Conservation (phyloP, 176 grass and related monocot genomes). For the Hsuehochloa calcarea region DNA sequence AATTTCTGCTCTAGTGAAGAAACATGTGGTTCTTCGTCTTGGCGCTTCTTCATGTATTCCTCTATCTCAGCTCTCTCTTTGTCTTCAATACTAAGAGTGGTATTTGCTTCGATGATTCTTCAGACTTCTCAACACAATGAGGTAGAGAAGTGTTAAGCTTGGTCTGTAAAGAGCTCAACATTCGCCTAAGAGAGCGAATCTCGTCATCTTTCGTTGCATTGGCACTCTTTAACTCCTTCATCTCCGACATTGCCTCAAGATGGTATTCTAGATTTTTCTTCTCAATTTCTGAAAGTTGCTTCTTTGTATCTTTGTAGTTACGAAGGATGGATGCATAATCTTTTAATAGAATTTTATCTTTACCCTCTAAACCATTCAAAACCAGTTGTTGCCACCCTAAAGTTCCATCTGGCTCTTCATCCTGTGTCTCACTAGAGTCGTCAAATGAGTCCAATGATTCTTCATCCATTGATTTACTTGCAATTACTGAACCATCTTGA, state of each 20-base stretch:
- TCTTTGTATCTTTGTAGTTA: slow-evolving; percentile 55
- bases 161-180: slow-evolving; percentile 62
- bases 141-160: slow-evolving; percentile 35
- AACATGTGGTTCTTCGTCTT: slow-evolving; percentile 26
- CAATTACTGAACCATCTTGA: slow-evolving; percentile 3
- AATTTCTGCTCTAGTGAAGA: slow-evolving; percentile 57
- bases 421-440: background rate
- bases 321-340: slow-evolving; percentile 44
- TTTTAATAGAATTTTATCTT: slow-evolving; percentile 40
- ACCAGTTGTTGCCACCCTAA: slow-evolving; percentile 16
- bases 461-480: slow-evolving; percentile 17
- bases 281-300: slow-evolving; percentile 54
- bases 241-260: slow-evolving; percentile 47
- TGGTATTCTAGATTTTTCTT: slow-evolving; percentile 46
- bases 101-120: slow-evolving; percentile 39
- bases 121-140: slow-evolving; percentile 38
- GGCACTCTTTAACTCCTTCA: slow-evolving; percentile 58
- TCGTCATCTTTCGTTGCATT: slow-evolving; percentile 65
- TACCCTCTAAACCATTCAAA: slow-evolving; percentile 37
- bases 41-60: slow-evolving; percentile 51
- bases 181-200: slow-evolving; percentile 58
- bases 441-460: slow-evolving; percentile 6
- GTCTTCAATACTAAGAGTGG: slow-evolving; percentile 34
- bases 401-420: slow-evolving; percentile 30
- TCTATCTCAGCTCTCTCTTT: slow-evolving; percentile 46